Evolutionary conservation across 148 eudicot genomes (phyloP), one percentile per base, ranked within the genome.

Genomic region (Persicaria maculosa): DNA sequence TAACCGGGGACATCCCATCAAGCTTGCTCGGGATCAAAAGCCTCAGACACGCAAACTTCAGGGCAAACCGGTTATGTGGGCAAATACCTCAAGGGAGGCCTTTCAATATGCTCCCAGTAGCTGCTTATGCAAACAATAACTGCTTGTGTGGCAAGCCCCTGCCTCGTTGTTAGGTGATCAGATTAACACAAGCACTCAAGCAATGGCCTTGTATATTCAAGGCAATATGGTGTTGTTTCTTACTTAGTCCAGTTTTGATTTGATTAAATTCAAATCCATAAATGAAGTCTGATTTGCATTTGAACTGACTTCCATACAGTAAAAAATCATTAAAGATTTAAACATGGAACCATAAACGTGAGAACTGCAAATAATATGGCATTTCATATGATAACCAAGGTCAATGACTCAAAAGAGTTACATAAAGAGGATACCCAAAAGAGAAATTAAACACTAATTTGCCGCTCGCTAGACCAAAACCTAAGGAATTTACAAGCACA

Each of bases 111-210:
- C 81, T 84, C 48, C 82, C 86, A 25, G 54, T 40, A 44, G 80
- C 79, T 25, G 86, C 86, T 72, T 84, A 86, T 81, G 90, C 92
- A 2, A 88, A 89, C 64, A 89, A 91, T 70, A 68, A 80, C 22
- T 89, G 97, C 79, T 79, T 91, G 72, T 91, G 97, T 85, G 97
- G 90, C 55, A 89, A 89, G 80, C 97, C 97, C 8, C 64, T 93
- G 83, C 88, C 88, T 62, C 89, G 89, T 70, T 84, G 86, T 47
- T 72, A 76, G 57, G 80, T 31, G 77, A 19, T 80, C 67, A 47
- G 68, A 7, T 20, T 9, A 57, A 57, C 22, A 6, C 0, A 7
- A 5, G 16, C 61, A 5, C n/a, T 16, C 20, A n/a, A 54, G 59
- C 22, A 6, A 5, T 4, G 59, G 59, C 2, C 5, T 16, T 6